Percentiles rank a stretch among this genome's conserved stretches.
Conservation (phyloP, 2,329 filamentous ascomycete species). For the Diaporthe sp. region DNA sequence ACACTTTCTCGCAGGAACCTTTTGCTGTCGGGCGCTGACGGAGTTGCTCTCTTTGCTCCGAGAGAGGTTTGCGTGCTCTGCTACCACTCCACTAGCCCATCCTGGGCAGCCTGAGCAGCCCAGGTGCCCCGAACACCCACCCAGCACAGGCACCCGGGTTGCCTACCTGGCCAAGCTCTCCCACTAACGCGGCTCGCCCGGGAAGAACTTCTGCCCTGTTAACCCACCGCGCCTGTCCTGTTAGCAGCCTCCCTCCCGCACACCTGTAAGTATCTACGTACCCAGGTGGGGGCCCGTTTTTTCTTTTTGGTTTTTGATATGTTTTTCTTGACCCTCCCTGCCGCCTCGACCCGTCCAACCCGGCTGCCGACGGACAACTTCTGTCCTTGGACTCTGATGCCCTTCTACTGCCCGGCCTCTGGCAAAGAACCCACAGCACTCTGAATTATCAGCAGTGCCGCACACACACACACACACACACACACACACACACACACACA, state of each 20-base stretch:
- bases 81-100: not conserved
- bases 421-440: not conserved
- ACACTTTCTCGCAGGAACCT: constrained; percentile 32
- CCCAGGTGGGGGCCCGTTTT: not conserved
- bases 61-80: constrained; percentile 32
- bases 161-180: not conserved
- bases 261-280: not conserved
- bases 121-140: not conserved
- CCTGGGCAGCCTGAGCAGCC: not conserved
- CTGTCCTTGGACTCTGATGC: not conserved
- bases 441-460: not conserved
- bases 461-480: constrained; percentile 30
- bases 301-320: not conserved
- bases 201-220: not conserved
- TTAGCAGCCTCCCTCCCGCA: not conserved
- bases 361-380: not conserved
- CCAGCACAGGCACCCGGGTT: not conserved
- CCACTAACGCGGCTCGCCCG: not conserved
- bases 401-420: not conserved
- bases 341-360: not conserved
- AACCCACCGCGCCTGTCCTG: not conserved
- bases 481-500: constrained; percentile 33
- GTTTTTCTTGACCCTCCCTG: not conserved
- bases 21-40: constrained; percentile 28
- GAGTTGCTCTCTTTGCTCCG: constrained; percentile 20